Evolutionary conservation across 495 filamentous ascomycete genomes (phyloP).

Genomic region (Lineolata rhizophorae): DNA sequence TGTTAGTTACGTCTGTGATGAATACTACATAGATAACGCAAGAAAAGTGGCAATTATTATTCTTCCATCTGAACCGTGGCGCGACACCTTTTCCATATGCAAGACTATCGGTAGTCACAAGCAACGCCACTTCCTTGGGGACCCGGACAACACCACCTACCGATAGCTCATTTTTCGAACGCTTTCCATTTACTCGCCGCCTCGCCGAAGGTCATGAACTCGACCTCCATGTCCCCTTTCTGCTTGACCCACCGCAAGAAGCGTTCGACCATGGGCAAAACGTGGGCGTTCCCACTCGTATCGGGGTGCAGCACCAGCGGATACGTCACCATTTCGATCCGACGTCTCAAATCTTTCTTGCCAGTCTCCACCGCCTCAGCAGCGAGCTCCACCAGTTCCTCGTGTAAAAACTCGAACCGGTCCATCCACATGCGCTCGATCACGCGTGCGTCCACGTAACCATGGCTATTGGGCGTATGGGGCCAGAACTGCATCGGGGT

Average conservation of each 20-base stretch:
- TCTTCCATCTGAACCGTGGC: too few relatives aligned
- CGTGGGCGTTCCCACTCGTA: slow-evolving; percentile 39
- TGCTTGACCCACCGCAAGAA: slow-evolving; percentile 30
- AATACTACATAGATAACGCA: too few relatives aligned
- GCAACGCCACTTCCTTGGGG: too few relatives aligned
- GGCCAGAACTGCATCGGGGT: slow-evolving; percentile 32
- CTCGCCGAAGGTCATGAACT: slow-evolving; percentile 22
- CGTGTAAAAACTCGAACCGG: slow-evolving; percentile 21
- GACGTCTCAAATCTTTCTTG: too few relatives aligned
- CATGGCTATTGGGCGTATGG: slow-evolving; percentile 26
- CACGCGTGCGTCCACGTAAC: slow-evolving; percentile 27
- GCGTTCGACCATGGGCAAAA: slow-evolving; percentile 36
- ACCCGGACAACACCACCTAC: too few relatives aligned
- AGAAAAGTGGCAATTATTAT: too few relatives aligned
- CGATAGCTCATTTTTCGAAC: too few relatives aligned
- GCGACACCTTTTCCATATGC: too few relatives aligned
- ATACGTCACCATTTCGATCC: slow-evolving; percentile 22
- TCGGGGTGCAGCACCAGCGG: slow-evolving; percentile 34
- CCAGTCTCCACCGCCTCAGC: slow-evolving; percentile 9
- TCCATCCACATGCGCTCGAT: slow-evolving; percentile 34
- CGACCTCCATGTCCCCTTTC: slow-evolving; percentile 24
- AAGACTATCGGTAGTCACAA: too few relatives aligned
- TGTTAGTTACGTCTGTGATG: too few relatives aligned
- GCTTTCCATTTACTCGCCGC: slow-evolving; percentile 22
- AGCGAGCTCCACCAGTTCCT: slow-evolving; percentile 10